These are phyloP conservation scores for Nadsonia starkeyi-henricii DNA, from an alignment of 1,139 yeast genomes.

Conservation along the genomic window DNA sequence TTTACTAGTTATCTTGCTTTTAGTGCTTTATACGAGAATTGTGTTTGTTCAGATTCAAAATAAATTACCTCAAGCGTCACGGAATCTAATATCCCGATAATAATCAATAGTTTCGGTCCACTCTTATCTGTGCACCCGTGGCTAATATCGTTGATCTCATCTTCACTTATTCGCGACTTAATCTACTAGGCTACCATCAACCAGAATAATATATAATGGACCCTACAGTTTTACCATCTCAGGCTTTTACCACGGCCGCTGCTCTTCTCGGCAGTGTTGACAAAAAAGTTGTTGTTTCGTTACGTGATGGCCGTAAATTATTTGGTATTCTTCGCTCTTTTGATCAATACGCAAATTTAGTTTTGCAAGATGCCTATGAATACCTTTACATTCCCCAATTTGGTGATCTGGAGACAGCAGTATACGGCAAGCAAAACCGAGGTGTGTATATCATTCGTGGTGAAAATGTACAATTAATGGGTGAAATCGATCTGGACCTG, in stretches of 20 bases:
- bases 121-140: too few relatives aligned
- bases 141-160: too few relatives aligned
- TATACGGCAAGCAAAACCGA: conserved; percentile 60
- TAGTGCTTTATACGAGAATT: too few relatives aligned
- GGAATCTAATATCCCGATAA: too few relatives aligned
- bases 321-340: conserved; percentile 89
- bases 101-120: too few relatives aligned
- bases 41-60: too few relatives aligned
- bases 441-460: conserved; percentile 91
- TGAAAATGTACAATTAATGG: conserved; percentile 91
- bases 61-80: too few relatives aligned
- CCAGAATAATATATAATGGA: neutral
- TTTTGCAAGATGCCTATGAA: conserved; percentile 81
- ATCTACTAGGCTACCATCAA: too few relatives aligned
- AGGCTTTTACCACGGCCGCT: conserved; percentile 93
- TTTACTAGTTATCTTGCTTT: too few relatives aligned
- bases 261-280: conserved; percentile 91
- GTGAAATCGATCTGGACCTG: conserved; percentile 81
- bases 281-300: conserved; percentile 61
- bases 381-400: conserved; percentile 39
- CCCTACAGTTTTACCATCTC: conserved; percentile 25
- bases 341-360: conserved; percentile 89
- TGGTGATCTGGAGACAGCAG: conserved; percentile 21
- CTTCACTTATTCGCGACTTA: too few relatives aligned
- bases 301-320: conserved; percentile 81